Base-by-base conservation (phyloP, 2,329 filamentous ascomycete species). In the Nemania bipapillata region DNA sequence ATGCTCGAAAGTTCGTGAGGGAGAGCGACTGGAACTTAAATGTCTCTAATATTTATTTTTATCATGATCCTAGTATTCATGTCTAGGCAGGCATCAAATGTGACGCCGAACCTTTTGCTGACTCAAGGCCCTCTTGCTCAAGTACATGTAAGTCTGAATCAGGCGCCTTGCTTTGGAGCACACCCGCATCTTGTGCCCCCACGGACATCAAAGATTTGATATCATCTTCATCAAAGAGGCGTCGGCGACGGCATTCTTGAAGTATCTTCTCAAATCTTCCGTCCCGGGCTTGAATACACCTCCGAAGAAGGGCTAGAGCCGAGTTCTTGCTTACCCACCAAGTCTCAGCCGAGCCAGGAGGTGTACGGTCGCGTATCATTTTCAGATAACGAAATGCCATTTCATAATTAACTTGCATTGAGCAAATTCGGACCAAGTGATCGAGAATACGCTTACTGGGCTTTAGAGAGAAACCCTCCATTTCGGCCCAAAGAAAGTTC, bases 401-500 rank as follows among this genome's bases (percentile, higher is more conserved):
- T 55, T 80, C 77, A 32, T 82, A 77, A 26, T 77, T 73, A 12
- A 79, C 77, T 59, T 80, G 75, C 50, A 73, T 64, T 7, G 77
- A 73, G 59, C 75, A 76, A 57, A 78, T 77, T 32, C 77, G 74
- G 30, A 83, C 74, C 4, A 80, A 58, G 57, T 74, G 72, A 63
- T 82, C 74, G 47, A 79, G 75, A 17, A 76, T 77, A 26, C 63
- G 49, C 32, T 63, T 57, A 32, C 77, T 75, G 1, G 79, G 77
- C 58, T 71, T 73, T 9, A 83, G 68, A 17, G 67, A 73, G 64
- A 81, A 80, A 11, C 75, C 72, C 28, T 78, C 68, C 80, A 83
- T 82, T 75, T 83, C 81, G 3, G 75, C 72, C 4, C 76, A 54
- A 12, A 83, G 52, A 68, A 81, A 81, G 30, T 75, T 74, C 68